phyloP scores from a whole-genome alignment of 2,329 filamentous ascomycete species.

The Ceratocystis albifundus region DNA sequence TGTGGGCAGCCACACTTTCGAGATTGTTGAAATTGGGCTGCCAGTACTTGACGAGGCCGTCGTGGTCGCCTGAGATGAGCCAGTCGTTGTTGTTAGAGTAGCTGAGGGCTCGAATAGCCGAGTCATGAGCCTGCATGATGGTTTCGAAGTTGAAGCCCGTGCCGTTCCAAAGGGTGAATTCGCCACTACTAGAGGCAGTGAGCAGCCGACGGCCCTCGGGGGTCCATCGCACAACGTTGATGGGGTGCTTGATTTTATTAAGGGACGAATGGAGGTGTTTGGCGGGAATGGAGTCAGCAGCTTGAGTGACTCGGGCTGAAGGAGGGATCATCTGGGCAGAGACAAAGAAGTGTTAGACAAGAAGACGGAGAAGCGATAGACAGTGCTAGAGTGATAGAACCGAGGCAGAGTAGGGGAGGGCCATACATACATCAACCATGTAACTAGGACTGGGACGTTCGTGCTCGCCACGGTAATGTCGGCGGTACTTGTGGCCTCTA shows the following conservation, averaged over 20 bases:
- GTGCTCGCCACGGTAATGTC: conserved; percentile 57
- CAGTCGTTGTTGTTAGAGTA: conserved; percentile 97
- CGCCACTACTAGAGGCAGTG: conserved; percentile 89
- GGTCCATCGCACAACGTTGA: conserved; percentile 96
- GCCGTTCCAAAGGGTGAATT: conserved; percentile 98
- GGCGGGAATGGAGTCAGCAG: conserved; percentile 81
- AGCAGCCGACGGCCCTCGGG: conserved; percentile 84
- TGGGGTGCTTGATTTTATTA: conserved; percentile 95
- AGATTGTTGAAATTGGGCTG: conserved; percentile 99
- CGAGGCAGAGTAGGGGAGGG: background rate
- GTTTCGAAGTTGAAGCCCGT: conserved; percentile 99
- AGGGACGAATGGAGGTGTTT: conserved; percentile 95
- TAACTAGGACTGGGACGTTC: conserved; percentile 84
- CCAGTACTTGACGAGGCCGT: conserved; percentile 95
- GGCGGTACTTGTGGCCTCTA: conserved; percentile 57
- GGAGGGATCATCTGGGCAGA: conserved; percentile 68
- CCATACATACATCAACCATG: conserved; percentile 62
- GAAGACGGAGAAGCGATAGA: background rate
- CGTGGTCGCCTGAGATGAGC: conserved; percentile 90
- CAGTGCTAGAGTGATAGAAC: background rate
- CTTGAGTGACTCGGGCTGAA: conserved; percentile 57
- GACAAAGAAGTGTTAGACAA: background rate
- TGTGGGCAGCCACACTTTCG: conserved; percentile 82
- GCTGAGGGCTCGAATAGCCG: conserved; percentile 65
- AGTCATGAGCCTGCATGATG: conserved; percentile 95